Conservation (phyloP, 2,329 filamentous ascomycete genomes). For the Penicillium fuscoglaucum region DNA sequence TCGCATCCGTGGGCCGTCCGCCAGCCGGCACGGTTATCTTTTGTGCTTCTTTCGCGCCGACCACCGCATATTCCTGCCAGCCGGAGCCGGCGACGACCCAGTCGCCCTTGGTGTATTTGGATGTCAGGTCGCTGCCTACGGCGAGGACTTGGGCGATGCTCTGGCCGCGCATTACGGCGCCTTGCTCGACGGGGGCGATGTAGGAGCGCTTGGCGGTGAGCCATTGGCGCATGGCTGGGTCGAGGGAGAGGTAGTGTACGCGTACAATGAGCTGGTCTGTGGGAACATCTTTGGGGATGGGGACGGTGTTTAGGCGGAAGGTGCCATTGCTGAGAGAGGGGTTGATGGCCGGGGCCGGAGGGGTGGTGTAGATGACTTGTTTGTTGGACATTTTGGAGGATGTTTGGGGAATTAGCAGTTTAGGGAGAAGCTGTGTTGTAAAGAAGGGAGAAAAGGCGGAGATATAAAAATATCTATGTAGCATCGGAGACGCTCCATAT, state of each 20-base stretch:
- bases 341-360: slow-evolving; percentile 37
- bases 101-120: slow-evolving; percentile 34
- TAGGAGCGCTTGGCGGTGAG: slow-evolving; percentile 63
- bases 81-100: slow-evolving; percentile 58
- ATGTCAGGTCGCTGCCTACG: slow-evolving; percentile 50
- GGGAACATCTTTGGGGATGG: slow-evolving; percentile 32
- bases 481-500: slow-evolving; percentile 25
- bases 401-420: background rate
- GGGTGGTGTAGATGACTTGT: slow-evolving; percentile 39
- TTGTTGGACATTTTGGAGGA: slow-evolving; percentile 34
- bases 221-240: slow-evolving; percentile 76
- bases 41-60: slow-evolving; percentile 54
- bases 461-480: slow-evolving; percentile 3
- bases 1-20: slow-evolving; percentile 58
- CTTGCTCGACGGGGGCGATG: slow-evolving; percentile 66
- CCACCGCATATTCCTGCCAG: slow-evolving; percentile 67
- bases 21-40: slow-evolving; percentile 48
- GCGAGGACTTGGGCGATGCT: slow-evolving; percentile 61
- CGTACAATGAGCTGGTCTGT: slow-evolving; percentile 62
- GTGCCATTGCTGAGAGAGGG: slow-evolving; percentile 38
- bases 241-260: slow-evolving; percentile 65
- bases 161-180: slow-evolving; percentile 66
- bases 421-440: background rate
- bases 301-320: slow-evolving; percentile 35
- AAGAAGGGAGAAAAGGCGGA: background rate